Percentiles rank a stretch among this genome's conserved stretches.
Evolutionary conservation across 805 yeast genomes (phyloP).

Genomic region (Yamadazyma kitorensis): DNA sequence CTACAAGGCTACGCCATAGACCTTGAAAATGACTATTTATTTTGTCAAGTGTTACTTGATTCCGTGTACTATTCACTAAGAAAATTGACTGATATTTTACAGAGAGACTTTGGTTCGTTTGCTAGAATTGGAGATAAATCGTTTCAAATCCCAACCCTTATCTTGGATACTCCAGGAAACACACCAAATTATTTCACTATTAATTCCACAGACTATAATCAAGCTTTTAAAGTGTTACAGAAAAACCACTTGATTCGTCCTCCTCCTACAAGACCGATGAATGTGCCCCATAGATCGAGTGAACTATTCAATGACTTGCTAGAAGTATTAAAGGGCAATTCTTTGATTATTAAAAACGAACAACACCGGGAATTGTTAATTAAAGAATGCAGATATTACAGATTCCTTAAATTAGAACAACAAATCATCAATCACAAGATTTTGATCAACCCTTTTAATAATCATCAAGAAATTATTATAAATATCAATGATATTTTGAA

Average conservation of each 20-base stretch:
- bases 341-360: conserved; percentile 46
- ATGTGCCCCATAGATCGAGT: conserved; percentile 51
- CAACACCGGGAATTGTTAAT: conserved; percentile 55
- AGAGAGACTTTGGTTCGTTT: conserved; percentile 55
- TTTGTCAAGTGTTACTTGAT: conserved; percentile 62
- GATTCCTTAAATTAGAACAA: conserved; percentile 75
- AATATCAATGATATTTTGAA: conserved; percentile 36
- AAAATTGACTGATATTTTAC: conserved; percentile 42
- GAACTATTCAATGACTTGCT: conserved; percentile 54
- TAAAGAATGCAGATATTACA: conserved; percentile 72
- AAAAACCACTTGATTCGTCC: conserved; percentile 58
- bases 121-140: conserved; percentile 56
- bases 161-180: conserved; percentile 64
- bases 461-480: conserved; percentile 55
- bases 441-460: conserved; percentile 46
- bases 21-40: conserved; percentile 59
- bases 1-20: conserved; percentile 76
- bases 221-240: conserved; percentile 38
- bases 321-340: conserved; percentile 53
- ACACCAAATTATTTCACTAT: conserved; percentile 74
- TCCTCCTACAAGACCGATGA: conserved; percentile 67
- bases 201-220: conserved; percentile 51
- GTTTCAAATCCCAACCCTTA: conserved; percentile 56
- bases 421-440: conserved; percentile 53
- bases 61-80: conserved; percentile 68